Evolutionary conservation across 2,329 filamentous ascomycete species (phyloP), one percentile per base, ranked within the genome.

Genomic region (Graphium sp.): DNA sequence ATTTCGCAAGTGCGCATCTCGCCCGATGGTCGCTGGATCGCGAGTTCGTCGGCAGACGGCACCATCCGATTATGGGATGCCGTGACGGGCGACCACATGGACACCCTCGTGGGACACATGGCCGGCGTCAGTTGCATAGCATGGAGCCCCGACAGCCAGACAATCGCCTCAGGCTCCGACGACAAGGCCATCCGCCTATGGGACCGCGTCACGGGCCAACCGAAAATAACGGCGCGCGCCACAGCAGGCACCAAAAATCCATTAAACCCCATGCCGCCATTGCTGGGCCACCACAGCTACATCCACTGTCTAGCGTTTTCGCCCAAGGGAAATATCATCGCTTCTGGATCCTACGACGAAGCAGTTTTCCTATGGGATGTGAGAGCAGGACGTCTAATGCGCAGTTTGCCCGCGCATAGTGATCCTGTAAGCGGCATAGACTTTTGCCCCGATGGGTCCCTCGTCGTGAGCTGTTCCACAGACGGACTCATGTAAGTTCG

Each of bases 331-430:
- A 98, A 98, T 46, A 93, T 95, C 46, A 67, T 98, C 19, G 89
- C 85, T 11, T 91, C 81, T 39, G 89, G 89, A 9, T 91, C 81
- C 37, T 95, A 94, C 52, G 89, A 98, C 40, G 89, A 98, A 57
- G 89, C 89, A 5, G 83, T 98, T 0, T 94, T 93, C 38, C 55
- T 98, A 5, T 98, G 89, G 89, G 89, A 98, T 49, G 81, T 95
- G 10, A 68, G 89, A 10, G 82, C 83, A 0, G 85, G 83, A 1
- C 64, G 77, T 14, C 61, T 89, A 19, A 93, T 98, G 84, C 70
- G 84, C 31, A 85, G 78, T 36, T 55, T 98, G 21, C 89, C 89
- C 2, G 89, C 89, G 3, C 89, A 98, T 44, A 92, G 83, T 17
- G 89, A 98, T 48, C 89, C 89, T 0, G 87, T 98, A 2, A 75